phyloP scores from a whole-genome alignment of 768 basidiomycete species.

The Boletus huronensis region DNA sequence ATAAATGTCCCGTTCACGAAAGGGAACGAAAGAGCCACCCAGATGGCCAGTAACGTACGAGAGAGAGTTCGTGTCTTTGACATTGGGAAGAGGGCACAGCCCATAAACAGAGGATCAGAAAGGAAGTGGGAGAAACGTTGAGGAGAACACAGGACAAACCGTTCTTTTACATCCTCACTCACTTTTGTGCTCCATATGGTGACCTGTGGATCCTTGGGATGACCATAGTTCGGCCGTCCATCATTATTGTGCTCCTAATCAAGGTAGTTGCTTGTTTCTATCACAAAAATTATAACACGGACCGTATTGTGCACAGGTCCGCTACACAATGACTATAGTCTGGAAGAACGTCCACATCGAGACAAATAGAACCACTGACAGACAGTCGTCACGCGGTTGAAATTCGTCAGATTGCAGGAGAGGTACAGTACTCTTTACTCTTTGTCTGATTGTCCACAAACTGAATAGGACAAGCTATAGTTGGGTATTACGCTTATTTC shows the following conservation, averaged over 20 bases:
- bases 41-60: neutral
- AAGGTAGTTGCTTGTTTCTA: neutral
- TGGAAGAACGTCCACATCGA: neutral
- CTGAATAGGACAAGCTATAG: constrained; percentile 18
- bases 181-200: constrained; percentile 6
- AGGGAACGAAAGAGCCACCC: constrained; percentile 8
- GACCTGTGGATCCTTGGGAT: neutral
- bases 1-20: constrained; percentile 4
- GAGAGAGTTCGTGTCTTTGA: neutral
- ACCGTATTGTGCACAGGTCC: neutral
- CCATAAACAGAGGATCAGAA: neutral
- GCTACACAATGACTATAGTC: neutral
- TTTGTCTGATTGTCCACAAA: constrained; percentile 18
- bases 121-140: neutral
- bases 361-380: neutral
- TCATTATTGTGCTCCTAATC: constrained; percentile 3
- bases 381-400: constrained; percentile 8
- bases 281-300: neutral
- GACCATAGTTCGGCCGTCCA: neutral
- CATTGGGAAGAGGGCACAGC: constrained; percentile 9
- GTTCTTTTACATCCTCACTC: neutral
- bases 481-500: constrained; percentile 32
- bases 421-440: constrained; percentile 34
- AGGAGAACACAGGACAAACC: neutral
- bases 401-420: constrained; percentile 24